phyloP scores from a whole-genome alignment of 441 rosid genomes.

The Corymbia citriodora region DNA sequence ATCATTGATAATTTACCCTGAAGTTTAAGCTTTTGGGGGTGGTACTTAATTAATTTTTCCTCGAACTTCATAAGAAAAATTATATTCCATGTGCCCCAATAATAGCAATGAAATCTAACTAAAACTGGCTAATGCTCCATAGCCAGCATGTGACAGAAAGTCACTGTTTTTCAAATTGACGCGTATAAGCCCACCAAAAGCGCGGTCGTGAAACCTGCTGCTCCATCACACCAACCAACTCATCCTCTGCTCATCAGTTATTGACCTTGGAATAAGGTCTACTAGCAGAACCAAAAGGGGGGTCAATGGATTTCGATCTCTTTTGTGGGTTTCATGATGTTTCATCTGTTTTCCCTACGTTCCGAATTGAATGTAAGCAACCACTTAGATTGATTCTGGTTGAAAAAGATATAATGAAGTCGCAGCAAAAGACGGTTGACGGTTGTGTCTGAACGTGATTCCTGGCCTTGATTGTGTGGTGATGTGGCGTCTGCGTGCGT shows the following conservation, averaged over 20 bases:
- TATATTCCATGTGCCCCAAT: not conserved
- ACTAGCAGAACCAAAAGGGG: not conserved
- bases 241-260: not conserved
- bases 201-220: not conserved
- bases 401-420: not conserved
- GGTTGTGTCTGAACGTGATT: not conserved
- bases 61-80: not conserved
- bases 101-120: not conserved
- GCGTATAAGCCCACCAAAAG: not conserved
- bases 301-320: not conserved
- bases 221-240: not conserved
- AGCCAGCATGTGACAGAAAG: not conserved
- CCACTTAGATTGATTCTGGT: not conserved
- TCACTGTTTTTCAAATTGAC: not conserved
- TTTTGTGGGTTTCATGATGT: not conserved
- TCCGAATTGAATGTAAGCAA: not conserved
- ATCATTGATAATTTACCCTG: not conserved
- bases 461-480: not conserved
- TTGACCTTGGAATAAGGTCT: not conserved
- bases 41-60: not conserved
- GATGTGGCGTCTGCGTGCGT: not conserved
- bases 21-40: not conserved
- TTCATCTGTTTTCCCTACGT: not conserved
- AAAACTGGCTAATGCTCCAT: not conserved
- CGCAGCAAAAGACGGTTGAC: not conserved